phyloP scores from a whole-genome alignment of 495 filamentous ascomycete species.

The Annulohypoxylon bovei region DNA sequence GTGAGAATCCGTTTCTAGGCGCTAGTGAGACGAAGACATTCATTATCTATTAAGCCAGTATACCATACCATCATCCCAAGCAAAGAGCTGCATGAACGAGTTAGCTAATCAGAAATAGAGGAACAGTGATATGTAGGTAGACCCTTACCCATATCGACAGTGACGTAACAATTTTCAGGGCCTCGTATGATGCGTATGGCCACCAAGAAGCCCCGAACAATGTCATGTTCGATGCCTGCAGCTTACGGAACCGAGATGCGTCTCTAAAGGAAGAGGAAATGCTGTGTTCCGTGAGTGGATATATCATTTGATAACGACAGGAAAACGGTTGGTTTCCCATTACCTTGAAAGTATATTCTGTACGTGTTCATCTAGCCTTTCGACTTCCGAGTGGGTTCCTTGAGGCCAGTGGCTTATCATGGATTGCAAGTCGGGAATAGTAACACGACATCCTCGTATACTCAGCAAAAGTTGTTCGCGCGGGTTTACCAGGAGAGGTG shows the following conservation, averaged over 20 bases:
- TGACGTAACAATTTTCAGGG: not conserved
- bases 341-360: conserved; percentile 13
- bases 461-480: conserved; percentile 8
- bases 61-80: conserved; percentile 22
- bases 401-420: conserved; percentile 29
- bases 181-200: conserved; percentile 28
- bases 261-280: not conserved
- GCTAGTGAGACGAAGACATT: not conserved
- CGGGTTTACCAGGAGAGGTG: not conserved
- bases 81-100: conserved; percentile 5
- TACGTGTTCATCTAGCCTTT: conserved; percentile 15
- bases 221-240: not conserved
- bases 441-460: conserved; percentile 17
- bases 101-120: not conserved
- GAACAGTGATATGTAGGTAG: not conserved
- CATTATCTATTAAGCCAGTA: not conserved
- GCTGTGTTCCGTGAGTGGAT: not conserved
- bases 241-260: not conserved
- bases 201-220: conserved; percentile 23
- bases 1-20: conserved; percentile 20
- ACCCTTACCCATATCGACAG: conserved; percentile 22
- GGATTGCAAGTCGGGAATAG: conserved; percentile 24
- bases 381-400: conserved; percentile 5
- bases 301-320: not conserved
- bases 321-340: not conserved